phyloP scores from a whole-genome alignment of 192 early-diverging fungal genomes.

The Endogone sp. region DNA sequence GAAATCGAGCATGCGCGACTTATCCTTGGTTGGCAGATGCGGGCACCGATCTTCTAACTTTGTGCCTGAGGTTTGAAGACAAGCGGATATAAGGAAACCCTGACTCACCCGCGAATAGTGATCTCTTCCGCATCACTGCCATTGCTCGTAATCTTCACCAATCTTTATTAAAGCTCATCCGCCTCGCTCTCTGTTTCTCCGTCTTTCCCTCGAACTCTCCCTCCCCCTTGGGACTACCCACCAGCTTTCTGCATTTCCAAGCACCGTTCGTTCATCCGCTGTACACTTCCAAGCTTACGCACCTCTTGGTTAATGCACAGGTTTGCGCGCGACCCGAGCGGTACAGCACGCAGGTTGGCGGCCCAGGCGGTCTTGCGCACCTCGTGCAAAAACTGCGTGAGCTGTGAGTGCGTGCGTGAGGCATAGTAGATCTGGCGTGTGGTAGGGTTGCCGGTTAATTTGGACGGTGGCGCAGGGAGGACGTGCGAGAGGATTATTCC shows the following conservation, averaged over 20 bases:
- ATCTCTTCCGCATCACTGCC: no score
- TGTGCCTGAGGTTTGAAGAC: conserved; percentile 4
- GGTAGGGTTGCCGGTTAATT: no score
- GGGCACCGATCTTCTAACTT: conserved; percentile 36
- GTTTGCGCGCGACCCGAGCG: conserved; percentile 77
- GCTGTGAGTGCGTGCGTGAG: conserved; percentile 87
- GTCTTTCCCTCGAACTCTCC: no score
- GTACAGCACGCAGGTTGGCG: conserved; percentile 52
- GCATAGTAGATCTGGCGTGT: conserved; percentile 54
- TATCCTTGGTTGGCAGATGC: conserved; percentile 40
- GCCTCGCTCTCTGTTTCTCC: no score
- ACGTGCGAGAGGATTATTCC: not conserved
- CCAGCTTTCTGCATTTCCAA: conserved; percentile 75
- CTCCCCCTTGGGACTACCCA: no score
- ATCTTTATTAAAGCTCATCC: no score
- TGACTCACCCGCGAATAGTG: no score
- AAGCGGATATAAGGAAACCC: no score
- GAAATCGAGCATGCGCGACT: conserved; percentile 52
- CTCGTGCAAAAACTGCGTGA: conserved; percentile 85
- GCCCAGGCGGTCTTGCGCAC: conserved; percentile 74
- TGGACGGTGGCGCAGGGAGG: no score
- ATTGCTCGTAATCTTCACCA: no score
- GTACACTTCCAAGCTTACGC: conserved; percentile 38
- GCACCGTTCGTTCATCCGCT: conserved; percentile 76
- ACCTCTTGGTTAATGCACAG: conserved; percentile 81